Evolutionary conservation across 495 filamentous ascomycete genomes (phyloP), one percentile per base, ranked within the genome.

Genomic region (Aspergillus ostianus): DNA sequence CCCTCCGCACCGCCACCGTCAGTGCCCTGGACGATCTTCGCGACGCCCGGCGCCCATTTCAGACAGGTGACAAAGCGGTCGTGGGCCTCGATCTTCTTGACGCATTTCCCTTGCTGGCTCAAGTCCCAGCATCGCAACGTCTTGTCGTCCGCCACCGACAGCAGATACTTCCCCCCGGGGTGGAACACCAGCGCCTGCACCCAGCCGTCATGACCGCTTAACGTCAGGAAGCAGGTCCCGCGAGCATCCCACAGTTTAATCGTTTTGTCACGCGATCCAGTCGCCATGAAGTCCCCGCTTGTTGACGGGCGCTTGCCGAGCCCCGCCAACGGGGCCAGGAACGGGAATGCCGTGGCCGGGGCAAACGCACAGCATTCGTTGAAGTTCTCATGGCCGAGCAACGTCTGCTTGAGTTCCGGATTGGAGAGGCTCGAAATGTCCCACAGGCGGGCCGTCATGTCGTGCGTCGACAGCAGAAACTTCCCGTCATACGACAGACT

Each of bases 201-300:
- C 93, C 93, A 98, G 68, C 97, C 97, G 71, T 98, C 93, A 67
- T 98, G 93, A 5, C 93, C 93, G 2, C 87, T 72, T 10, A 97
- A 79, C 3, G 89, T 93, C 73, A 91, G 95, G 65, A 98, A 85
- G 50, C 90, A 81, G 10, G 90, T 91, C n/a, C 93, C 93, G 52
- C 92, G 82, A 4, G 84, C 80, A 73, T 96, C 91, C 92, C 92
- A 97, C 10, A 98, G 69, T 68, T 86, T 86, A 64, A 98, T 95
- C 0, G 85, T 90, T 72, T 96, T 97, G 67, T 98, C 93, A 66
- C 93, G 81, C 6, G 87, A 87, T 2, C 91, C 93, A 0, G 93
- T 97, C 2, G 93, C 93, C 64, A 97, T 83, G 67, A 92, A 98
- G 63, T 97, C 90, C 0, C 87, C 84, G 56, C 87, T 92, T 29